These are phyloP conservation scores for Penicillium sp. DNA, from an alignment of 2,329 filamentous ascomycete species.

Conservation along the genomic window DNA sequence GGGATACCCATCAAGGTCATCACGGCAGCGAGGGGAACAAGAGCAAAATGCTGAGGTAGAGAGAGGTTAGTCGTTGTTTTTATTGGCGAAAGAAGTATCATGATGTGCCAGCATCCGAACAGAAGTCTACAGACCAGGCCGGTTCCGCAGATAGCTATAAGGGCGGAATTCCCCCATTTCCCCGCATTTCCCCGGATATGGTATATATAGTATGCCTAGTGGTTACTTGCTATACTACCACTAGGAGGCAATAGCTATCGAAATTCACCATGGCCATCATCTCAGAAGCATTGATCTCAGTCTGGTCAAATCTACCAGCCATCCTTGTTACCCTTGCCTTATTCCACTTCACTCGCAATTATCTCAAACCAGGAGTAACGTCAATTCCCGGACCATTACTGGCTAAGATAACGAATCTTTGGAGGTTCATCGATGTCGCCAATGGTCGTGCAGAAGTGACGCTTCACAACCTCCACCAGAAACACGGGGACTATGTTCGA, in stretches of 20 bases:
- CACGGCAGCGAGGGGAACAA: no score
- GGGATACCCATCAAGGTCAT: no score
- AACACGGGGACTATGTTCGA: constrained; percentile 18
- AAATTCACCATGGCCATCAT: not conserved
- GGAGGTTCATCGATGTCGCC: not conserved
- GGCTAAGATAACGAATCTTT: not conserved
- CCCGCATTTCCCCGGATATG: not conserved
- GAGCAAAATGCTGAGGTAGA: no score
- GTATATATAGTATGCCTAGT: not conserved
- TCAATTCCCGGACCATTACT: not conserved
- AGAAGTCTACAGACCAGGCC: not conserved
- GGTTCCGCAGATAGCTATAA: not conserved
- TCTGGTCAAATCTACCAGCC: not conserved
- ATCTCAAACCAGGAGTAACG: not conserved
- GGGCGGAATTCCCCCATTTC: not conserved
- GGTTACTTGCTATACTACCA: not conserved
- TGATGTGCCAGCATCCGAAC: not conserved
- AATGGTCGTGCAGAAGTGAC: not conserved
- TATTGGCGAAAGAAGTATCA: no score
- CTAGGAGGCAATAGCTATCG: not conserved
- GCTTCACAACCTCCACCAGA: constrained; percentile 9
- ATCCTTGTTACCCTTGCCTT: not conserved
- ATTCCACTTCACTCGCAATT: not conserved
- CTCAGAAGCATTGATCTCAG: not conserved
- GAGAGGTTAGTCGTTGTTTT: no score